Base-by-base conservation (phyloP, 495 filamentous ascomycete species). In the Acidomyces sp. region DNA sequence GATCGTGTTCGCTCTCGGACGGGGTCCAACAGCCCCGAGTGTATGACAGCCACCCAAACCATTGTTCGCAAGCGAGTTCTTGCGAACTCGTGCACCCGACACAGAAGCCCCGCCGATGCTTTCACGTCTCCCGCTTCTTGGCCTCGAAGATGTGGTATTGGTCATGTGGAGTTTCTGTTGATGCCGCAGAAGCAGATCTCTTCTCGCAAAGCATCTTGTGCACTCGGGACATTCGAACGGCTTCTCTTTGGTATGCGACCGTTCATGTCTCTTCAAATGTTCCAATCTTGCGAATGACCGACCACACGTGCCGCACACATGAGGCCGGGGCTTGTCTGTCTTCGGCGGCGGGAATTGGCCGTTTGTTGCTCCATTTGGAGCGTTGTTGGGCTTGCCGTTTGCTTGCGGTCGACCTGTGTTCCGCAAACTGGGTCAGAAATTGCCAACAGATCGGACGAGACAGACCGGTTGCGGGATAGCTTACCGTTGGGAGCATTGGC, bases 101-200 rank as follows among this genome's bases (percentile, higher is more conserved):
- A 49, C 47, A n/a, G 55, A 52, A 28, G 58, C 30, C 0, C 55
- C 84, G 28, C 74, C 78, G 9, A 82, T 82, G 62, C 92, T 86
- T 59, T 96, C 88, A 38, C 79, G 57, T 33, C 77, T 74, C 42
- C 73, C 78, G 59, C 81, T 86, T 55, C 86, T 72, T 25, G 87
- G 85, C 43, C 86, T 75, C 32, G 85, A 85, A 25, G 88, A 86
- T 4, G 90, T 80, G 0, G 86, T 85, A 1, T 82, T 81, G n/a
- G 85, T 92, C 77, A 93, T 83, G 55, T 99, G 90, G 11, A 99
- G 71, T 68, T 99, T 99, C 69, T 99, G 90, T 66, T 99, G 90
- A 62, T 99, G 90, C 20, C 90, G 74, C 42, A 99, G 66, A 39
- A 99, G 73, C 44, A 99, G 62, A 59, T 99, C 90, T 43, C 90